phyloP scores from a whole-genome alignment of 345 rosid species.

The Hypericum androsaemum region DNA sequence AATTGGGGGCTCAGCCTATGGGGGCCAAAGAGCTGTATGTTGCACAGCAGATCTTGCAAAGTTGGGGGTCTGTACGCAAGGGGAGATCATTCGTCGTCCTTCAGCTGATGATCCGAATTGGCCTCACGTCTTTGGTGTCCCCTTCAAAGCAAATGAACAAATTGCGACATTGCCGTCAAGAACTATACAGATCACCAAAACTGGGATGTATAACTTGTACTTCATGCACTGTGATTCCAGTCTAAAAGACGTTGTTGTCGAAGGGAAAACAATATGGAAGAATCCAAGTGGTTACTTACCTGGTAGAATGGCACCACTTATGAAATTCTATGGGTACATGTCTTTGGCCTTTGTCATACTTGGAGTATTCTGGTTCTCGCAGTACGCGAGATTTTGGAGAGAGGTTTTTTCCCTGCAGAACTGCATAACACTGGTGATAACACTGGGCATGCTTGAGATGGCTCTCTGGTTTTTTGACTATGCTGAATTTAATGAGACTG shows the following conservation, averaged over 20 bases:
- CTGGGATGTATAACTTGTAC: constrained; percentile 93
- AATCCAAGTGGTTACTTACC: constrained; percentile 86
- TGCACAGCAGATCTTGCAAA: constrained; percentile 87
- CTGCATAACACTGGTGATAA: constrained; percentile 76
- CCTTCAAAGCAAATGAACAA: constrained; percentile 37
- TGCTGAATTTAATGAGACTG: constrained; percentile 79
- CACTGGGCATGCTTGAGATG: constrained; percentile 93
- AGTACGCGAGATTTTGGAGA: constrained; percentile 86
- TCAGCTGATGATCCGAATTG: constrained; percentile 50
- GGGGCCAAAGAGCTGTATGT: constrained; percentile 94
- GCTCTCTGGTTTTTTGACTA: constrained; percentile 94
- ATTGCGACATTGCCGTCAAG: constrained; percentile 42
- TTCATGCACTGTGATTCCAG: constrained; percentile 77
- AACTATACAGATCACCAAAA: constrained; percentile 51
- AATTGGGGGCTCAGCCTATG: constrained; percentile 93
- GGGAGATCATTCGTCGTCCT: constrained; percentile 76
- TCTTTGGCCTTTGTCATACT: constrained; percentile 82
- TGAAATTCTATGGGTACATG: constrained; percentile 83
- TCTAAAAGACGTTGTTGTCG: constrained; percentile 52
- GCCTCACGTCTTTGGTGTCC: constrained; percentile 66
- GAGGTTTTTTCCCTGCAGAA: constrained; percentile 86
- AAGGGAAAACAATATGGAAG: constrained; percentile 91
- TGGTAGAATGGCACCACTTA: constrained; percentile 93
- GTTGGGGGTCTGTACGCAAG: constrained; percentile 65
- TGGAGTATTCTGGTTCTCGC: constrained; percentile 87